Evolutionary conservation across 1,284 basidiomycete species (phyloP).

Genomic region (Malassezia slooffiae): DNA sequence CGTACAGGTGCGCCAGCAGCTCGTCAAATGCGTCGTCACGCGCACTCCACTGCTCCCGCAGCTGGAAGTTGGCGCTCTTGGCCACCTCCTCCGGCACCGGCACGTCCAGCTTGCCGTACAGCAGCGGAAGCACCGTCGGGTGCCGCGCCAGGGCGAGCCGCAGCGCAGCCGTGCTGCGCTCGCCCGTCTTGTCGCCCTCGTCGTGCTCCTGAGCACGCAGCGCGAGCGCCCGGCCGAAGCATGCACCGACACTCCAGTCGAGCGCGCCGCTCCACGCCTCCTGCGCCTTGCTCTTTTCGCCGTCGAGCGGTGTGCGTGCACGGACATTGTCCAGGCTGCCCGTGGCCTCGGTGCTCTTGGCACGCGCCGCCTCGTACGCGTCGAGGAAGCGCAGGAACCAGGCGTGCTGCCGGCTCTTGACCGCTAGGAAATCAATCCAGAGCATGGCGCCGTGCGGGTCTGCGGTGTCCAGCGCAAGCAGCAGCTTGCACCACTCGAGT

Average conservation of each 20-base stretch:
- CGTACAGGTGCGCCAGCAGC: slow-evolving; percentile 38
- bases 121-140: slow-evolving; percentile 25
- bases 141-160: slow-evolving; percentile 33
- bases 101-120: slow-evolving; percentile 32
- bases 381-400: slow-evolving; percentile 36
- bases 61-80: slow-evolving; percentile 14
- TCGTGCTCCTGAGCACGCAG: slow-evolving; percentile 29
- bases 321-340: slow-evolving; percentile 12
- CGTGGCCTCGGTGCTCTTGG: not conserved
- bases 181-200: slow-evolving; percentile 20
- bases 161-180: slow-evolving; percentile 22
- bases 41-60: slow-evolving; percentile 8
- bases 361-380: slow-evolving; percentile 13
- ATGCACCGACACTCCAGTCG: slow-evolving; percentile 38
- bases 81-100: slow-evolving; percentile 20
- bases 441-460: slow-evolving; percentile 43
- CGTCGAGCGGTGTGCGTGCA: slow-evolving; percentile 25
- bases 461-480: slow-evolving; percentile 30
- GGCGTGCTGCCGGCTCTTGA: slow-evolving; percentile 31
- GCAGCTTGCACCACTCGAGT: slow-evolving; percentile 41
- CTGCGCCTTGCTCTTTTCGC: slow-evolving; percentile 17
- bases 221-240: slow-evolving; percentile 32
- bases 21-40: slow-evolving; percentile 18
- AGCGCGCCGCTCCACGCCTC: slow-evolving; percentile 26
- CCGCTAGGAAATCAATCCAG: slow-evolving; percentile 44